These are phyloP conservation scores for Fragaria iinumae DNA, from an alignment of 306 rosid genomes.

Conservation along the genomic window DNA sequence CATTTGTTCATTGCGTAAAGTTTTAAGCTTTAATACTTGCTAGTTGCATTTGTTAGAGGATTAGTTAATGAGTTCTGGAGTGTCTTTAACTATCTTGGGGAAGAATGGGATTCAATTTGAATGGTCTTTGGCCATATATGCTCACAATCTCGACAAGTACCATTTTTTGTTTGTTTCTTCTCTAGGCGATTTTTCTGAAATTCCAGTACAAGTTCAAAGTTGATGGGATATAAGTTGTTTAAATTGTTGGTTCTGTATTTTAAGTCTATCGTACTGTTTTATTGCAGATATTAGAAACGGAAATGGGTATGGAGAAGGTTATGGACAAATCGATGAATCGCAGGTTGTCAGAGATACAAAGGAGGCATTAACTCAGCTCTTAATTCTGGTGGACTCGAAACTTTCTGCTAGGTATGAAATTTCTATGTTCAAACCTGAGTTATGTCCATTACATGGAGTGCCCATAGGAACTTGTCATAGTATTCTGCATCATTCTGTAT, in stretches of 20 bases:
- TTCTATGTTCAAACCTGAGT: neutral
- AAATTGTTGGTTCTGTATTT: neutral
- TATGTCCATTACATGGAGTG: neutral
- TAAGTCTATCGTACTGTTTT: neutral
- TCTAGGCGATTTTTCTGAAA: too few relatives aligned
- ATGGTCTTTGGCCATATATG: neutral
- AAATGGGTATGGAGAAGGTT: slow-evolving; percentile 51
- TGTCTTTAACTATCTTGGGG: neutral
- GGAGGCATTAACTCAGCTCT: slow-evolving; percentile 67
- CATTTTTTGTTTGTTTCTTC: neutral
- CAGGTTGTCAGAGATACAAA: slow-evolving; percentile 50
- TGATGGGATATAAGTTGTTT: neutral
- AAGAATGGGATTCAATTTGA: neutral
- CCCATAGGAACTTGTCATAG: neutral
- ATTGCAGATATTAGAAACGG: slow-evolving; percentile 59
- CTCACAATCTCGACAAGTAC: too few relatives aligned
- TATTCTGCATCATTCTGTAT: neutral
- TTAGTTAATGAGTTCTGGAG: neutral
- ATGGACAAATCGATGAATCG: slow-evolving; percentile 49
- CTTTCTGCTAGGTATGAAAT: slow-evolving; percentile 51
- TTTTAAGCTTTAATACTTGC: neutral
- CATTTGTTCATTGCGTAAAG: neutral
- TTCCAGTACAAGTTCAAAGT: too few relatives aligned
- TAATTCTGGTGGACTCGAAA: slow-evolving; percentile 52
- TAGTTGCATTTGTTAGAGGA: neutral